These are phyloP conservation scores for Komagataella phaffii DNA, from an alignment of 805 yeast species.

Conservation along the genomic window DNA sequence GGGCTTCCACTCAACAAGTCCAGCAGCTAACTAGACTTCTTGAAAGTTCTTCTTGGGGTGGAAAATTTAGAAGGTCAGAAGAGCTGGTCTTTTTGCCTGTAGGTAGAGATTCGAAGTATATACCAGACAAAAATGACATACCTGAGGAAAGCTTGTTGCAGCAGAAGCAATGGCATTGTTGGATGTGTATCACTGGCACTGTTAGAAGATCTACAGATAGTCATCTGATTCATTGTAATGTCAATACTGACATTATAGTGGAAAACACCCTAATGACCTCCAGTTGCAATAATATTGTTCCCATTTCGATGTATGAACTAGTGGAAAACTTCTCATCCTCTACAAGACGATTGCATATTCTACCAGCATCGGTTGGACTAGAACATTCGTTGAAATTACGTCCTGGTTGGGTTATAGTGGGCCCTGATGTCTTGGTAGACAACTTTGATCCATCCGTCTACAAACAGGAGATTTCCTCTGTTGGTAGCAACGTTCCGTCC, in stretches of 20 bases:
- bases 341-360: conserved; percentile 69
- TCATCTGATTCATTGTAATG: conserved; percentile 81
- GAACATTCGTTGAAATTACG: conserved; percentile 52
- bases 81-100: conserved; percentile 74
- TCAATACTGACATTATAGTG: conserved; percentile 77
- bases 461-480: conserved; percentile 24
- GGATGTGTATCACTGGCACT: conserved; percentile 96
- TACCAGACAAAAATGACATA: conserved; percentile 30
- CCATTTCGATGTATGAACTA: conserved; percentile 63
- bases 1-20: conserved; percentile 74
- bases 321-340: conserved; percentile 85
- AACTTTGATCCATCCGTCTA: conserved; percentile 44
- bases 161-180: conserved; percentile 88
- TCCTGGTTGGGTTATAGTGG: conserved; percentile 84
- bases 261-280: conserved; percentile 26
- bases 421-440: conserved; percentile 70
- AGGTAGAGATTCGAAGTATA: conserved; percentile 49
- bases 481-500: conserved; percentile 50
- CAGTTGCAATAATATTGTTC: conserved; percentile 37
- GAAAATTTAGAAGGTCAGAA: conserved; percentile 75
- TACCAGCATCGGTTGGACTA: conserved; percentile 60
- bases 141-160: conserved; percentile 40
- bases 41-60: conserved; percentile 23
- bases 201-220: conserved; percentile 76
- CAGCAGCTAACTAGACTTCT: conserved; percentile 44